Conservation (phyloP, 2,329 filamentous ascomycete genomes). For the Cladophialophora bantiana region DNA sequence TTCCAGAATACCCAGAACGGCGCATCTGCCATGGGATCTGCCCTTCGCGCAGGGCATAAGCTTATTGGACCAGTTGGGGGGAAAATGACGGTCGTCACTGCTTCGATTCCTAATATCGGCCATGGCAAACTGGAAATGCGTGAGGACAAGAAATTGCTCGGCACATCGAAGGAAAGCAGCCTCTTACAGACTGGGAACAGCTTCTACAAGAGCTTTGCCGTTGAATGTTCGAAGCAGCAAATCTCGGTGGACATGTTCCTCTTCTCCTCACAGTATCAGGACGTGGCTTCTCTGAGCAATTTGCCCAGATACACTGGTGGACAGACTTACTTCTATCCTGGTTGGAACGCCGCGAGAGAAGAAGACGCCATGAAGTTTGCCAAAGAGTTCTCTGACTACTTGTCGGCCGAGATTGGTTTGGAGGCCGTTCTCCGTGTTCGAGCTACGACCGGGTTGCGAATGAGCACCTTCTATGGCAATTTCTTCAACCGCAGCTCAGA, state of each 20-base stretch:
- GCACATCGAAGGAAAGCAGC: conserved; percentile 87
- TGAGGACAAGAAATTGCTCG: conserved; percentile 94
- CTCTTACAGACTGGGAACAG: conserved; percentile 91
- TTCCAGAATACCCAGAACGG: conserved; percentile 92
- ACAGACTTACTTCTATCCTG: conserved; percentile 98
- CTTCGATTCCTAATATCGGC: conserved; percentile 87
- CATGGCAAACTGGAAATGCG: conserved; percentile 89
- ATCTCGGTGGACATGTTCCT: conserved; percentile 99
- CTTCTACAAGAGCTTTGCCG: conserved; percentile 99
- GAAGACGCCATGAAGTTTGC: conserved; percentile 99
- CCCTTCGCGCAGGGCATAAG: conserved; percentile 90
- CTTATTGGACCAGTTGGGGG: conserved; percentile 92
- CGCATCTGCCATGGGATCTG: conserved; percentile 93
- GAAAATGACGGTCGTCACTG: conserved; percentile 90
- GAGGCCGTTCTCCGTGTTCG: conserved; percentile 95
- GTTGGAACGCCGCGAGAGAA: conserved; percentile 90
- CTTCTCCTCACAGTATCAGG: conserved; percentile 94
- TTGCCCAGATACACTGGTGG: conserved; percentile 94
- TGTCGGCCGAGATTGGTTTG: conserved; percentile 94
- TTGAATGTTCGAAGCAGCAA: conserved; percentile 98
- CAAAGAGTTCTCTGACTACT: conserved; percentile 92
- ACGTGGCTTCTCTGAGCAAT: conserved; percentile 95
- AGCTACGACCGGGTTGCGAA: conserved; percentile 90
- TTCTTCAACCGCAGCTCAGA: conserved; percentile 99
- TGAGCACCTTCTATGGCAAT: conserved; percentile 99